Evolutionary conservation across 208 protist species (phyloP).

Genomic region (Trypanosoma brucei): DNA sequence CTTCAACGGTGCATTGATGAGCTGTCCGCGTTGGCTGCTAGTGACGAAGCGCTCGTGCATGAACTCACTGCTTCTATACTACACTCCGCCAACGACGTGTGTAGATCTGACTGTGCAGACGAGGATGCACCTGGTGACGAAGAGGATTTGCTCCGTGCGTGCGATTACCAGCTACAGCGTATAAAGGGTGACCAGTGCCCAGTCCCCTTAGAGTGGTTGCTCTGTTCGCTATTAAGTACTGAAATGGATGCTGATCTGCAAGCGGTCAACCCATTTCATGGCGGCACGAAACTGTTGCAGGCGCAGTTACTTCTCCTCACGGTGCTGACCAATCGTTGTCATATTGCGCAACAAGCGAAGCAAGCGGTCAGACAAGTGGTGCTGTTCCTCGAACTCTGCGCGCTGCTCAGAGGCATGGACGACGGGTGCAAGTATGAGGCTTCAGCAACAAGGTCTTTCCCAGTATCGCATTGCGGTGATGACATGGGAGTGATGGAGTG

Average conservation of each 20-base stretch:
- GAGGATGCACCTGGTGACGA: neutral
- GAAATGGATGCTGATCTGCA: constrained; percentile 43
- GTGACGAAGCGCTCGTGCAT: constrained; percentile 29
- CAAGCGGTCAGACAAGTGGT: constrained; percentile 38
- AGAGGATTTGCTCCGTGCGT: constrained; percentile 9
- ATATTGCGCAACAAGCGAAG: constrained; percentile 53
- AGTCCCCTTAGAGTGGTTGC: constrained; percentile 59
- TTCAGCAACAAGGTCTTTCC: too few relatives aligned
- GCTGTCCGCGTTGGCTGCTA: constrained; percentile 21
- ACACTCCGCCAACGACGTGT: constrained; percentile 29
- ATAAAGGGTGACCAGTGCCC: constrained; percentile 22
- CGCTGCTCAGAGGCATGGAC: constrained; percentile 31
- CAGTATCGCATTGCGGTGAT: too few relatives aligned
- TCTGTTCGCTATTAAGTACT: constrained; percentile 48
- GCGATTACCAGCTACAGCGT: constrained; percentile 28
- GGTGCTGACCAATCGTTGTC: constrained; percentile 55
- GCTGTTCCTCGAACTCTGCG: constrained; percentile 50
- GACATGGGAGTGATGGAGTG: neutral
- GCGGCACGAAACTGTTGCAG: constrained; percentile 23
- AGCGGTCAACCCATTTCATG: constrained; percentile 61
- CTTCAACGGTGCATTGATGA: constrained; percentile 25
- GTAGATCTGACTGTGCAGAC: neutral
- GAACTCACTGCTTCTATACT: constrained; percentile 29
- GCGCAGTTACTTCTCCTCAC: constrained; percentile 53
- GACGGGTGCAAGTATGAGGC: too few relatives aligned